Percentiles rank a stretch among this genome's conserved stretches.
Conservation (phyloP, 2,329 filamentous ascomycete genomes). For the Paramyrothecium sp. region DNA sequence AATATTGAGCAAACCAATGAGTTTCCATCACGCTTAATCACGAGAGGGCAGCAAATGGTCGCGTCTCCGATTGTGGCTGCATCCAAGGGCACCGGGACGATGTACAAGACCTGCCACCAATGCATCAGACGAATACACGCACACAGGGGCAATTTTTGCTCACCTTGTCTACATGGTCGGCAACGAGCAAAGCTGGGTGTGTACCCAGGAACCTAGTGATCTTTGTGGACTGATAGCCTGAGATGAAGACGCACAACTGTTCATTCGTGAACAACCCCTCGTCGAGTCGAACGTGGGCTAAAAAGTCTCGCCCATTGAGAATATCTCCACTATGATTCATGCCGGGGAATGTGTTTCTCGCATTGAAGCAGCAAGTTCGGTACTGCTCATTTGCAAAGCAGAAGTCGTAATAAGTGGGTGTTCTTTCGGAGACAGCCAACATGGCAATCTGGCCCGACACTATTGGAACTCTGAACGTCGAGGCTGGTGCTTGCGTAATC, state of each 20-base stretch:
- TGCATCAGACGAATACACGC: background rate
- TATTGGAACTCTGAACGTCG: constrained; percentile 8
- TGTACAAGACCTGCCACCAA: constrained; percentile 9
- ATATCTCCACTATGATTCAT: constrained; percentile 12
- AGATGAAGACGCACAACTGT: constrained; percentile 14
- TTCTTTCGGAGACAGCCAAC: constrained; percentile 10
- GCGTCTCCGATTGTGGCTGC: constrained; percentile 14
- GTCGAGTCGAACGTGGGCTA: constrained; percentile 10
- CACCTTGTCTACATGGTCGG: constrained; percentile 15
- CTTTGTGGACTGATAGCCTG: constrained; percentile 6
- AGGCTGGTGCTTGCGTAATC: constrained; percentile 9
- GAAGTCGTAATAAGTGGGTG: constrained; percentile 14
- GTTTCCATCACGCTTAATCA: constrained; percentile 11
- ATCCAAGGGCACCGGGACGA: constrained; percentile 15
- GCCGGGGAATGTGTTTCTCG: constrained; percentile 9
- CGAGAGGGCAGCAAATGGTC: constrained; percentile 13
- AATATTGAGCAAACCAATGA: constrained; percentile 12
- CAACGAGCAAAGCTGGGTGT: constrained; percentile 13
- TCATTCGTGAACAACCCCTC: constrained; percentile 6
- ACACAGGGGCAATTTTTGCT: background rate
- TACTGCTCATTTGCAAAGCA: constrained; percentile 10
- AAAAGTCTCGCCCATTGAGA: constrained; percentile 4
- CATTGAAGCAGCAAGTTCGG: constrained; percentile 10
- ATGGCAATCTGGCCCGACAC: constrained; percentile 9
- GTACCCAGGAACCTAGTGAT: constrained; percentile 14